Conservation (phyloP, 352 stramenopile genomes). For the Phytophthora tubulina region DNA sequence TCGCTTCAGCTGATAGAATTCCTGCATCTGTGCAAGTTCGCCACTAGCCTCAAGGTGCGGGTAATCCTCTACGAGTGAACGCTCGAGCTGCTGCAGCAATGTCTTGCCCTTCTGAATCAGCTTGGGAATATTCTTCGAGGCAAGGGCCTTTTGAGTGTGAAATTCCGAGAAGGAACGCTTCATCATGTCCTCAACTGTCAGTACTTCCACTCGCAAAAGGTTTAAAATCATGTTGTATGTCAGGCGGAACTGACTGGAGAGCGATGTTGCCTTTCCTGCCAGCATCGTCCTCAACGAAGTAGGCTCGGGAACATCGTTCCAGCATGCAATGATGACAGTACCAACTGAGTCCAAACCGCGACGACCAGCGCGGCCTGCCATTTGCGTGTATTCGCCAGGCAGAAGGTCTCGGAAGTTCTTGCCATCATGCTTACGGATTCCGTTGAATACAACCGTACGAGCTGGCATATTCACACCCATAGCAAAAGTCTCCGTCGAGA, state of each 20-base stretch:
- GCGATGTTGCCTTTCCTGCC: conserved; percentile 94
- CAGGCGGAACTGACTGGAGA: conserved; percentile 98
- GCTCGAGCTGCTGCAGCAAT: conserved; percentile 62
- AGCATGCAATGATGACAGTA: conserved; percentile 97
- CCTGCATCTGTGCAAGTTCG: conserved; percentile 68
- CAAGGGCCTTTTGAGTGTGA: conserved; percentile 91
- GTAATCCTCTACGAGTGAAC: conserved; percentile 65
- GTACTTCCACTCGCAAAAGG: conserved; percentile 91
- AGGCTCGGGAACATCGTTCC: conserved; percentile 98
- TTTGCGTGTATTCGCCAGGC: conserved; percentile 95
- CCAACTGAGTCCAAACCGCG: conserved; percentile 97
- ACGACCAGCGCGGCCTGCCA: conserved; percentile 97
- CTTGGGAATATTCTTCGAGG: conserved; percentile 81
- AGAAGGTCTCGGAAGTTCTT: conserved; percentile 91
- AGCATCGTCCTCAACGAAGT: conserved; percentile 95
- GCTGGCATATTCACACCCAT: conserved; percentile 99
- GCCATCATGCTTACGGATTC: conserved; percentile 98
- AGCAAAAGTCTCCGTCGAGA: conserved; percentile 99
- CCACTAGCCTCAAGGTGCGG: conserved; percentile 67
- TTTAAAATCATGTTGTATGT: conserved; percentile 99
- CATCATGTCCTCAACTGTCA: conserved; percentile 97
- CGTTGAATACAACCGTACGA: conserved; percentile 97
- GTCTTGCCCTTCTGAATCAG: conserved; percentile 73
- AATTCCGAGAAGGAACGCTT: conserved; percentile 98
- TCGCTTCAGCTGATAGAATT: conserved; percentile 75